phyloP scores from a whole-genome alignment of 1,284 basidiomycete species.

The Pyrrhoderma noxium region DNA sequence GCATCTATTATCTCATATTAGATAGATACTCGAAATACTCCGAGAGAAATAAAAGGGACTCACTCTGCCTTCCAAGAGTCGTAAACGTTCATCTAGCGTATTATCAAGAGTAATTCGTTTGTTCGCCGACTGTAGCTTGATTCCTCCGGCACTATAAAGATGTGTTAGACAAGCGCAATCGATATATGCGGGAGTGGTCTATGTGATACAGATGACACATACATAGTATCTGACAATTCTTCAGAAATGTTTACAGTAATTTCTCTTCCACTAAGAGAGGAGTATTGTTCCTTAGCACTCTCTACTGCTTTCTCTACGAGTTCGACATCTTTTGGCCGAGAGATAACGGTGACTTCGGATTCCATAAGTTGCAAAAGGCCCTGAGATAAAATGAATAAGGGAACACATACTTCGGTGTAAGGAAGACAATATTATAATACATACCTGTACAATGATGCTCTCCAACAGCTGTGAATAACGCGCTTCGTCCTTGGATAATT shows the following conservation, averaged over 20 bases:
- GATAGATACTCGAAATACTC: neutral
- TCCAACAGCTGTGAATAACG: constrained; percentile 77
- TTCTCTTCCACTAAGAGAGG: constrained; percentile 68
- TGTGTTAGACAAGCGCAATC: neutral
- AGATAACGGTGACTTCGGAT: constrained; percentile 51
- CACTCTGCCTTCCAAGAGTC: constrained; percentile 83
- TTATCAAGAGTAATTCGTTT: constrained; percentile 86
- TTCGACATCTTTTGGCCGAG: constrained; percentile 57
- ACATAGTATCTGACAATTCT: constrained; percentile 69
- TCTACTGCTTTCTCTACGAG: constrained; percentile 53
- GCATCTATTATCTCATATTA: constrained; percentile 54
- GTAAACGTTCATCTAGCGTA: constrained; percentile 82
- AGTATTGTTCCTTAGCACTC: constrained; percentile 58
- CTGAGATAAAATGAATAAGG: constrained; percentile 31
- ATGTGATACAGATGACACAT: constrained; percentile 22
- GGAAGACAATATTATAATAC: constrained; percentile 16
- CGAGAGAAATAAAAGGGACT: constrained; percentile 23
- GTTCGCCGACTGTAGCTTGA: constrained; percentile 67
- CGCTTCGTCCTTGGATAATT: constrained; percentile 61
- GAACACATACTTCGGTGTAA: constrained; percentile 25
- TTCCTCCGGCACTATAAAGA: constrained; percentile 65
- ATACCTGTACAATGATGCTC: constrained; percentile 74
- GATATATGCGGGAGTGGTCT: neutral
- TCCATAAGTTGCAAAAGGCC: constrained; percentile 61
- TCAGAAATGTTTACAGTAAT: constrained; percentile 59